Base-by-base conservation (phyloP, 352 stramenopile genomes). In the Phytophthora sp. region DNA sequence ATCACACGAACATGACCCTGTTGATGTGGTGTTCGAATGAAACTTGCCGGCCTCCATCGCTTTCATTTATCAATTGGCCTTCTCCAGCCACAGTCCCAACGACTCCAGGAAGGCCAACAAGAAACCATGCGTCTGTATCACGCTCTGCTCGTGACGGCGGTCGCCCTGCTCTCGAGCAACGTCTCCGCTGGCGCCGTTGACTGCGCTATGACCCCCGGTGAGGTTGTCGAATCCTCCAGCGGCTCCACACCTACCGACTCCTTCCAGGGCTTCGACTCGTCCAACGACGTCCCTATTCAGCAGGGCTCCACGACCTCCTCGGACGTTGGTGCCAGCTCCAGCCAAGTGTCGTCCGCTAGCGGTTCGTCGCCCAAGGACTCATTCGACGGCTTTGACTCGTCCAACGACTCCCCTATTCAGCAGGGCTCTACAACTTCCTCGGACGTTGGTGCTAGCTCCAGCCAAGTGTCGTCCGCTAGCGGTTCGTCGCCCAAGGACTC, bases 41-140 rank as follows among this genome's bases (percentile, higher is more conserved):
- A 59, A 51, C 30, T 50, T 30, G 35, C 30, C 20, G n/a, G 21
- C 10, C 21, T 41, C 9, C 20, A 17, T 42, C 17, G 18, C 41
- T 28, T 43, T 68, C 59, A 68, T 62, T 68, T 38, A 48, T 32
- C 59, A 68, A 62, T 57, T 62, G 59, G 50, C 59, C 38, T 57
- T 68, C 42, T 39, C 39, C 50, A 27, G 48, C 32, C 17, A 61
- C 58, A 67, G 23, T 45, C 57, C 31, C 31, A 43, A 18, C 57
- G 35, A 32, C 43, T 46, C 35, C n/a, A n/a, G n/a, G n/a, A 62
- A 68, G 31, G 51, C 58, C 51, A 61, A 51, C 13, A 56, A 56
- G 17, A 43, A 54, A 41, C 7, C 12, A 68, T 68, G 59, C 59
- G 59, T 52, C 59, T 68, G 41, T 68, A 68, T 43, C 45, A 48